Conservation (phyloP, 768 basidiomycete species). For the Auricularia sp. region DNA sequence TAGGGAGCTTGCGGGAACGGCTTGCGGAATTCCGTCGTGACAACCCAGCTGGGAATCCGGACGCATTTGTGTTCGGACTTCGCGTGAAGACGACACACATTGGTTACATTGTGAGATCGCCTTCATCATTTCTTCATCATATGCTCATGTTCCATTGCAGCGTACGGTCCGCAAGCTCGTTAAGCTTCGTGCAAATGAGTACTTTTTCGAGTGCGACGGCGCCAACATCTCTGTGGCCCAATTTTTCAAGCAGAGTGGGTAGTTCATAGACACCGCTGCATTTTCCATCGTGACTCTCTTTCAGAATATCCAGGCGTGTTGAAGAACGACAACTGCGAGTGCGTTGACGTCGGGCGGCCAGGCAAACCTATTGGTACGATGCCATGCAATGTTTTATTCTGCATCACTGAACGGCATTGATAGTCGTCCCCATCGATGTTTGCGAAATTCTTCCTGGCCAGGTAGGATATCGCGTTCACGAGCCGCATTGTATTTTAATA, state of each 20-base stretch:
- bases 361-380: slow-evolving; percentile 24
- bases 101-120: background rate
- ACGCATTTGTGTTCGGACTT: slow-evolving; percentile 56
- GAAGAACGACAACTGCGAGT: slow-evolving; percentile 36
- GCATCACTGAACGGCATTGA: background rate
- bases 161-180: slow-evolving; percentile 57
- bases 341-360: slow-evolving; percentile 48
- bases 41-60: slow-evolving; percentile 48
- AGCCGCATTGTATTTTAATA: too few relatives aligned
- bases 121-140: background rate
- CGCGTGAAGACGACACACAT: slow-evolving; percentile 52
- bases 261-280: background rate
- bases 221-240: slow-evolving; percentile 47
- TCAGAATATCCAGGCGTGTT: slow-evolving; percentile 51
- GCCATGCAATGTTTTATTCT: background rate
- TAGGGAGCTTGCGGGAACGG: slow-evolving; percentile 51
- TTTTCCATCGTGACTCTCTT: background rate
- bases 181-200: slow-evolving; percentile 32
- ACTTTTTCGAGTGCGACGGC: slow-evolving; percentile 49
- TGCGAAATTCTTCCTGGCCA: slow-evolving; percentile 48
- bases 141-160: slow-evolving; percentile 15
- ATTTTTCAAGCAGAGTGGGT: slow-evolving; percentile 54
- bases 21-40: slow-evolving; percentile 39
- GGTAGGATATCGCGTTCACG: background rate
- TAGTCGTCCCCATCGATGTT: slow-evolving; percentile 52